A percentile compares a stretch with the other conserved stretches of the same genome.
Evolutionary conservation across 768 basidiomycete genomes (phyloP).

Genomic region (Boletus tylopilopsis): DNA sequence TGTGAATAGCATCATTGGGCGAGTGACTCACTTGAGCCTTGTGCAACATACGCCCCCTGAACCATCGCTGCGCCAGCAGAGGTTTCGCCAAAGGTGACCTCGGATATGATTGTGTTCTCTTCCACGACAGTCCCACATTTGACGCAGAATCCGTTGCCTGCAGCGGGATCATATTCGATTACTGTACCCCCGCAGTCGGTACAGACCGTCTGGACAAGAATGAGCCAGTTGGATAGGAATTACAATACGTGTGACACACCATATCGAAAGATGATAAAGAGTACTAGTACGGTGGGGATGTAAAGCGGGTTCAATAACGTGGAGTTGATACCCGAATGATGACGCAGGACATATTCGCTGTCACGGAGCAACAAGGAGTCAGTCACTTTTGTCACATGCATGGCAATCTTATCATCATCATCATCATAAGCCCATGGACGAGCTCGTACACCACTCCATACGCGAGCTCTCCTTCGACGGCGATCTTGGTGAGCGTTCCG

Average conservation of each 20-base stretch:
- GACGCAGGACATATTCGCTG: not conserved
- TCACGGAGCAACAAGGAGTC: not conserved
- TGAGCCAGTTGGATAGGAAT: not conserved
- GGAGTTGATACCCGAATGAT: not conserved
- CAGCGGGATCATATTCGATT: constrained; percentile 81
- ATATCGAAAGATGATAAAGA: constrained; percentile 5
- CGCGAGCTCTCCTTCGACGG: constrained; percentile 89
- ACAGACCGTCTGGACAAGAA: constrained; percentile 50
- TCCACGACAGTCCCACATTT: constrained; percentile 88
- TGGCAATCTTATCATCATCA: constrained; percentile 9
- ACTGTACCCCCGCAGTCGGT: constrained; percentile 78
- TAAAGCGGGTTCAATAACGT: too few relatives aligned
- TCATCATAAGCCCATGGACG: too few relatives aligned
- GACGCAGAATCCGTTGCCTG: constrained; percentile 83
- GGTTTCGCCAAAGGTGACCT: constrained; percentile 94
- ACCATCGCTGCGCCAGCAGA: constrained; percentile 91
- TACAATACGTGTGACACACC: constrained; percentile 10
- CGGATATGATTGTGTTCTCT: constrained; percentile 91
- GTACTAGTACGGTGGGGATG: not conserved
- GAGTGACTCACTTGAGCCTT: constrained; percentile 75
- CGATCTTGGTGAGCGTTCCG: constrained; percentile 71
- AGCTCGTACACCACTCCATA: constrained; percentile 78
- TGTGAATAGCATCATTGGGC: not conserved
- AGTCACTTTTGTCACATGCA: constrained; percentile 9
- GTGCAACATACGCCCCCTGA: constrained; percentile 87